Percentiles rank a stretch among this genome's conserved stretches.
Conservation (phyloP, 352 stramenopile species). For the Globisporangium irregulare region DNA sequence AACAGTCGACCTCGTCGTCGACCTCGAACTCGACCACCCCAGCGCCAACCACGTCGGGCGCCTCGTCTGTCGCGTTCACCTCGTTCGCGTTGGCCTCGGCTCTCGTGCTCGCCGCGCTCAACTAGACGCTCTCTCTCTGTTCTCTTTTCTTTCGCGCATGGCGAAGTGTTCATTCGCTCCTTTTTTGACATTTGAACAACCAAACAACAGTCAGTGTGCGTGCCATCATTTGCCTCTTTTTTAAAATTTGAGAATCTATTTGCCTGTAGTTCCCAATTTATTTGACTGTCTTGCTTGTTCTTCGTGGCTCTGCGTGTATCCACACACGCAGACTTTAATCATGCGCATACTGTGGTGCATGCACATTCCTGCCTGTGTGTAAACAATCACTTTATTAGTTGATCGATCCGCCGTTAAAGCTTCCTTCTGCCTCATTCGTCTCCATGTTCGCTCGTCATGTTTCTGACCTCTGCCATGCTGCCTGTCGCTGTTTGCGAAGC, state of each 20-base stretch:
- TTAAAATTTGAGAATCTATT: constrained; percentile 2
- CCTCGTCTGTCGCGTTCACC: constrained; percentile 16
- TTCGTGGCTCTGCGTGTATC: background rate
- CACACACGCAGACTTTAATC: background rate
- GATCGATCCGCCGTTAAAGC: background rate
- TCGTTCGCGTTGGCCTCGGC: constrained; percentile 30
- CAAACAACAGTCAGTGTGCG: background rate
- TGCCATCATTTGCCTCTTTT: background rate
- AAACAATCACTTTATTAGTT: background rate
- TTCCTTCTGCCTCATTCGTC: background rate
- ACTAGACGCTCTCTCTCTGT: constrained; percentile 29
- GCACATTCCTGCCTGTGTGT: background rate
- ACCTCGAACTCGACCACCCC: background rate
- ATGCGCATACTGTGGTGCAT: background rate
- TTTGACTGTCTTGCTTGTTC: background rate
- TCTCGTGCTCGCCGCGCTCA: constrained; percentile 30
- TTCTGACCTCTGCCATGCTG: background rate
- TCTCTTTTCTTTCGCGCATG: background rate
- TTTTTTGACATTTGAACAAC: background rate
- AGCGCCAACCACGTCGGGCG: constrained; percentile 23
- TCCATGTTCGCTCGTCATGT: background rate
- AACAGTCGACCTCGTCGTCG: constrained; percentile 19
- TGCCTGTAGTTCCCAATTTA: background rate
- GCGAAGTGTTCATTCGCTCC: background rate
- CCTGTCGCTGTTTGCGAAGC: background rate